These are phyloP conservation scores for Erodium maritimum DNA, from an alignment of 345 rosid genomes.

Conservation along the genomic window DNA sequence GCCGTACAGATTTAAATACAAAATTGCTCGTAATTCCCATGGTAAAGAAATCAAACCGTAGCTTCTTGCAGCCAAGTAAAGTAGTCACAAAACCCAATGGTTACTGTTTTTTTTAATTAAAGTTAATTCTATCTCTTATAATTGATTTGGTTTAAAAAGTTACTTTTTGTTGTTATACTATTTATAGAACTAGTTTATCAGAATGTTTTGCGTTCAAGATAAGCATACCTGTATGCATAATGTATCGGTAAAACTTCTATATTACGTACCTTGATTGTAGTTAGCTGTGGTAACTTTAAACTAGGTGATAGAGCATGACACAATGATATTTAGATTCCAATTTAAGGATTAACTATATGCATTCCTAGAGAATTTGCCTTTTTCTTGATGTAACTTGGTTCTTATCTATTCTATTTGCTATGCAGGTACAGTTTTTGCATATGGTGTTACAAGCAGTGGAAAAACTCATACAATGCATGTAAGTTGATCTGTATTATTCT, in stretches of 20 bases:
- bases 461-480: conserved; percentile 97
- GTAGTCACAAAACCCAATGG: too few relatives aligned
- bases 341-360: background rate
- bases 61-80: too few relatives aligned
- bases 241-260: background rate
- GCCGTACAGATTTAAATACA: too few relatives aligned
- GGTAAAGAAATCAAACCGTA: too few relatives aligned
- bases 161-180: background rate
- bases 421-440: conserved; percentile 93
- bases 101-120: too few relatives aligned
- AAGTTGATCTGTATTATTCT: conserved; percentile 20
- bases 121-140: too few relatives aligned
- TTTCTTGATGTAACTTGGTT: background rate
- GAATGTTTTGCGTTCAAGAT: background rate
- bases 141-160: background rate
- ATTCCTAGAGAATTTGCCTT: background rate
- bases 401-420: background rate
- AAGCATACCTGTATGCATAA: background rate
- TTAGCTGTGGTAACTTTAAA: background rate
- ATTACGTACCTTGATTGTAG: background rate
- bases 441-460: conserved; percentile 96
- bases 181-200: background rate
- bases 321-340: background rate
- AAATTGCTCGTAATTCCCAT: too few relatives aligned
- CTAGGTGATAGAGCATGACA: background rate